These are phyloP conservation scores for Lenzites betulinus DNA, from an alignment of 768 basidiomycete genomes.

Conservation along the genomic window DNA sequence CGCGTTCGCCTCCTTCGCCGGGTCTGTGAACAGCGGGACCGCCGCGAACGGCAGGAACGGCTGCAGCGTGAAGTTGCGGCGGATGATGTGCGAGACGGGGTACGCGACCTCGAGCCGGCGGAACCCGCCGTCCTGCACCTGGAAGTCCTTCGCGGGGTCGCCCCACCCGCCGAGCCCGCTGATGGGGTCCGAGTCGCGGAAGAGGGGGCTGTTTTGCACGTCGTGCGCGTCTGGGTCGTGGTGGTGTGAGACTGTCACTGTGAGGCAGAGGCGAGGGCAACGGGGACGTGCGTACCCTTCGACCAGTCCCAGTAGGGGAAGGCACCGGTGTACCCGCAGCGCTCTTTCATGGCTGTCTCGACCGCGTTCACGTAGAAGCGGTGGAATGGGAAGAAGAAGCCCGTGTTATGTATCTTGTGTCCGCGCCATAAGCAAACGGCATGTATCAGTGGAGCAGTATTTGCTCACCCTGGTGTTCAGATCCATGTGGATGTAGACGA, in stretches of 20 bases:
- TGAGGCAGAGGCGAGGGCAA: too few species aligned
- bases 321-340: conserved; percentile 27
- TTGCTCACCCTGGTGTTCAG: conserved; percentile 23
- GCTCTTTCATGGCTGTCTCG: conserved; percentile 25
- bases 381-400: conserved; percentile 33
- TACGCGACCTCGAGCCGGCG: conserved; percentile 32
- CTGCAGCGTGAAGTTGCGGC: conserved; percentile 37
- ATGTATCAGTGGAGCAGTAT: neutral
- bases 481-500: conserved; percentile 32
- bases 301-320: conserved; percentile 36
- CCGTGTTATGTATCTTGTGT: conserved; percentile 30
- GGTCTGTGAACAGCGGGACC: conserved; percentile 23
- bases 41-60: conserved; percentile 27
- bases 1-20: conserved; percentile 27
- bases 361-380: conserved; percentile 27
- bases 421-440: neutral
- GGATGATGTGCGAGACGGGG: conserved; percentile 35
- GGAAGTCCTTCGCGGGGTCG: conserved; percentile 23
- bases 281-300: too few species aligned
- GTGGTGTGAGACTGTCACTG: too few species aligned
- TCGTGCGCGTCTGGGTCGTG: conserved; percentile 30
- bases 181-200: conserved; percentile 23
- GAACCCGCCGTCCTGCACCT: conserved; percentile 34
- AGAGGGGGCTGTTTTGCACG: conserved; percentile 25
- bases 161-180: conserved; percentile 34